Conservation (phyloP, 176 grass and related monocot genomes). For the Phragmites australis region DNA sequence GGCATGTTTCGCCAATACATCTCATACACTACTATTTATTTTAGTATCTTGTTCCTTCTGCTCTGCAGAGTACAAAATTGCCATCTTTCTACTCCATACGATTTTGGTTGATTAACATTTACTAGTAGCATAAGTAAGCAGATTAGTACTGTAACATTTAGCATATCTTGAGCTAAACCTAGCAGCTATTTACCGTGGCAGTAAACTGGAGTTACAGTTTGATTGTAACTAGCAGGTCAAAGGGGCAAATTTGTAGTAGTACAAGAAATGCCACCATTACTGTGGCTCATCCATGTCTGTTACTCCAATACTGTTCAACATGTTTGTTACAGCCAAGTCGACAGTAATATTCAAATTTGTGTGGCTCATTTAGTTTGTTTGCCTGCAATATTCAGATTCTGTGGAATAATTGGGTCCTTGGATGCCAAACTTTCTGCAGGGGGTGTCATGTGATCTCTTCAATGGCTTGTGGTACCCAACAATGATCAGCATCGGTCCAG, state of each 20-base stretch:
- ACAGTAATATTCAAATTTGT: background rate
- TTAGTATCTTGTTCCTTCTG: constrained; percentile 5
- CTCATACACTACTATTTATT: background rate
- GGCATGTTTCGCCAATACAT: constrained; percentile 3
- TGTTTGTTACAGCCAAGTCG: background rate
- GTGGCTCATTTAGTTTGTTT: no score
- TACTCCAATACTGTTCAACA: constrained; percentile 2
- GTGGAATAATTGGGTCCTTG: constrained; percentile 31
- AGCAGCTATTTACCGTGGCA: background rate
- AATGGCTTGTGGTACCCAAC: constrained; percentile 88
- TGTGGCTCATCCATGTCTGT: constrained; percentile 8
- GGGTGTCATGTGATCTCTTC: constrained; percentile 93
- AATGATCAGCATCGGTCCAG: constrained; percentile 69
- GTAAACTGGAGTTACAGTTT: background rate
- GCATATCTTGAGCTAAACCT: no score
- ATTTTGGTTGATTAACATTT: background rate
- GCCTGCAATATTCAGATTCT: background rate
- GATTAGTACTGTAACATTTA: no score
- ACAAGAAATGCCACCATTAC: background rate
- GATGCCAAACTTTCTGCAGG: constrained; percentile 50
- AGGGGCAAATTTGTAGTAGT: background rate
- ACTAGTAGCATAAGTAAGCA: background rate
- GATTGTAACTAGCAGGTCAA: background rate
- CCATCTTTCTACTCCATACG: background rate
- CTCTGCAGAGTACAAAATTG: background rate